These are phyloP conservation scores for Alloteropsis semialata DNA, from an alignment of 176 grass and related monocot genomes.

Conservation along the genomic window DNA sequence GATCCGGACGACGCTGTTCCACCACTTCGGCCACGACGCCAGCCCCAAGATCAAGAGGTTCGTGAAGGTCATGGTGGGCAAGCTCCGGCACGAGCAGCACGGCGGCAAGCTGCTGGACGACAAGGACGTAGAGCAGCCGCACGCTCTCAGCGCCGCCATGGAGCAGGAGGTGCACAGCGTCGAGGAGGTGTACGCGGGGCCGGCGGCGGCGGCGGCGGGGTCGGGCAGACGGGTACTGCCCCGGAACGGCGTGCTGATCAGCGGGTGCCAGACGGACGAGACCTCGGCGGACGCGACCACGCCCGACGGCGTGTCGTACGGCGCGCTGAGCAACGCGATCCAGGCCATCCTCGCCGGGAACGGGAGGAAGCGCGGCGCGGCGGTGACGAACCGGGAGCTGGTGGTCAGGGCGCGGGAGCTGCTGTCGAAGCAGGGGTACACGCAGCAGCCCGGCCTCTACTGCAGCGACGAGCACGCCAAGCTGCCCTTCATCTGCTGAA, in stretches of 20 bases:
- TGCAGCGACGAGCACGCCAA: slow-evolving; percentile 59
- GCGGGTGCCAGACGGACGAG: slow-evolving; percentile 92
- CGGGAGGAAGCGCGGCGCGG: slow-evolving; percentile 19
- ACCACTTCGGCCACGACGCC: slow-evolving; percentile 73
- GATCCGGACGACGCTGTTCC: slow-evolving; percentile 77
- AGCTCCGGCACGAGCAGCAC: slow-evolving; percentile 37
- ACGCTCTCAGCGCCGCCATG: slow-evolving; percentile 19
- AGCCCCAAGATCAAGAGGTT: slow-evolving; percentile 94
- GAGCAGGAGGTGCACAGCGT: slow-evolving; percentile 39
- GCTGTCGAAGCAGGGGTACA: slow-evolving; percentile 55
- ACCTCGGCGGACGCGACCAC: slow-evolving; percentile 76
- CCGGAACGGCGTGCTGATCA: slow-evolving; percentile 65
- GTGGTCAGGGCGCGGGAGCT: slow-evolving; percentile 54
- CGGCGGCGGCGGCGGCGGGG: slow-evolving; percentile 11
- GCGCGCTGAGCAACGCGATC: slow-evolving; percentile 86
- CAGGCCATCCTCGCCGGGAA: slow-evolving; percentile 48
- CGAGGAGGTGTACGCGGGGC: slow-evolving; percentile 54
- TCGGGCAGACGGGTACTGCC: not conserved
- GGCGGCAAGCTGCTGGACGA: not conserved
- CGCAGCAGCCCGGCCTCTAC: slow-evolving; percentile 79
- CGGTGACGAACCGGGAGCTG: slow-evolving; percentile 59
- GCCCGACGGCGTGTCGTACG: slow-evolving; percentile 57
- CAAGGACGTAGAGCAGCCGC: not conserved
- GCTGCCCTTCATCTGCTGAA: slow-evolving; percentile 67
- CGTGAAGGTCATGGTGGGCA: slow-evolving; percentile 62